phyloP scores from a whole-genome alignment of 768 basidiomycete genomes.

The Boletellus ananiceps region DNA sequence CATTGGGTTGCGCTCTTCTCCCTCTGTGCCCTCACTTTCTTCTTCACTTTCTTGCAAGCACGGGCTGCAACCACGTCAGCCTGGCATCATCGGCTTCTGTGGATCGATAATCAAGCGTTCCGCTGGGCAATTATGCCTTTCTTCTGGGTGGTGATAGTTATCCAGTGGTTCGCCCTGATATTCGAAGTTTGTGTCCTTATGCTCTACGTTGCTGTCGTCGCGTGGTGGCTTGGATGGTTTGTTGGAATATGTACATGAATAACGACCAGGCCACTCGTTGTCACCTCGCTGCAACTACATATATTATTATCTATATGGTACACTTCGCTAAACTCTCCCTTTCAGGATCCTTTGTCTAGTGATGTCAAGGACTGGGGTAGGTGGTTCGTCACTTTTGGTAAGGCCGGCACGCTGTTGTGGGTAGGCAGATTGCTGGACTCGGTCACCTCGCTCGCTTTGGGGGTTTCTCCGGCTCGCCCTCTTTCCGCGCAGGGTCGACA shows the following conservation, averaged over 20 bases:
- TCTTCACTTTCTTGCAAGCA: slow-evolving; percentile 49
- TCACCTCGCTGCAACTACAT: slow-evolving; percentile 2
- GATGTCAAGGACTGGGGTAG: not conserved
- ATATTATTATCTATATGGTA: slow-evolving; percentile 9
- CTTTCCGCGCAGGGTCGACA: slow-evolving; percentile 65
- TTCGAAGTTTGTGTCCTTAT: slow-evolving; percentile 54
- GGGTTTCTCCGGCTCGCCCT: slow-evolving; percentile 39
- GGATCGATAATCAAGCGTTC: slow-evolving; percentile 56
- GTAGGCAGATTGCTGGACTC: slow-evolving; percentile 1
- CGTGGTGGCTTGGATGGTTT: slow-evolving; percentile 78
- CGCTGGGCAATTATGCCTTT: slow-evolving; percentile 61
- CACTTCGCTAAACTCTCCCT: not conserved
- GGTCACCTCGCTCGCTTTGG: slow-evolving; percentile 14
- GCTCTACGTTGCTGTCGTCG: slow-evolving; percentile 52
- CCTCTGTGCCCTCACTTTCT: slow-evolving; percentile 47
- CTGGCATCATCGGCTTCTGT: slow-evolving; percentile 49
- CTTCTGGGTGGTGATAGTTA: slow-evolving; percentile 58
- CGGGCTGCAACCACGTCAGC: slow-evolving; percentile 55
- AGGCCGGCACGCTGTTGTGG: slow-evolving; percentile 4
- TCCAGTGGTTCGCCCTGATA: slow-evolving; percentile 65
- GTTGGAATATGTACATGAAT: slow-evolving; percentile 44
- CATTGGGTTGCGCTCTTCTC: slow-evolving; percentile 64
- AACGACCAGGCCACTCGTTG: not conserved
- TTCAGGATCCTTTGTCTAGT: slow-evolving; percentile 1
- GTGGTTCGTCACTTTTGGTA: not conserved